Base-by-base conservation (phyloP, 1,284 basidiomycete genomes). In the Cryptococcus hybrid region DNA sequence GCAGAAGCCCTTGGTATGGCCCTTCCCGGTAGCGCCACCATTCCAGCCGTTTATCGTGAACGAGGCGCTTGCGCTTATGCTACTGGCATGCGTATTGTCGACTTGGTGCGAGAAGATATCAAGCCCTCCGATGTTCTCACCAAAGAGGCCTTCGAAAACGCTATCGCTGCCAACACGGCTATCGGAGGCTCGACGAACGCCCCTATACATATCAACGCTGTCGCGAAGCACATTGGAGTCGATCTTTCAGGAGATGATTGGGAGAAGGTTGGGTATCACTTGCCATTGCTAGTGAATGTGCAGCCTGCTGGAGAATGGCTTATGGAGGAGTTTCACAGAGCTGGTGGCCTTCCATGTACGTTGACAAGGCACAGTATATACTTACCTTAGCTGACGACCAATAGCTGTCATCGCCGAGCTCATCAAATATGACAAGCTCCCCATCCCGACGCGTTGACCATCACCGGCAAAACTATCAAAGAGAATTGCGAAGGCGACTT, bases 121-220 rank as follows among this genome's bases (percentile, higher is more conserved):
- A 95, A 94, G 76, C 93, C 93, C 34, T 86, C 86, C 63, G 93
- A 97, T 73, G 96, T 97, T 68, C 80, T 97, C 63, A 96, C 94
- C 12, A 88, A 88, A 44, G 82, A 87, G 46, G 91, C 93, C 0
- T 94, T 97, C 79, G 80, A 95, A 71, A 96, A 97, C 69, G 93
- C 92, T 13, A 92, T 97, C 61, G 85, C 87, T 8, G 82, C 91
- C 47, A 84, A 90, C 52, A 92, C 89, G 67, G 82, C 92, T 49
- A 83, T 95, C 15, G 94, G 90, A 50, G 92, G 92, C 6, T 94
- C 90, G 5, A 97, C 93, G 8, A 97, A 97, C 73, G 88, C 92
- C 5, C 74, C 73, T 0, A 74, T 77, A 50, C 74, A 77, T 60
- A 58, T 77, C 46, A 72, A 68, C 47, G 75, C 75, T 11, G 60